Conservation (phyloP, 768 basidiomycete species). For the Rhodocollybia butyracea region DNA sequence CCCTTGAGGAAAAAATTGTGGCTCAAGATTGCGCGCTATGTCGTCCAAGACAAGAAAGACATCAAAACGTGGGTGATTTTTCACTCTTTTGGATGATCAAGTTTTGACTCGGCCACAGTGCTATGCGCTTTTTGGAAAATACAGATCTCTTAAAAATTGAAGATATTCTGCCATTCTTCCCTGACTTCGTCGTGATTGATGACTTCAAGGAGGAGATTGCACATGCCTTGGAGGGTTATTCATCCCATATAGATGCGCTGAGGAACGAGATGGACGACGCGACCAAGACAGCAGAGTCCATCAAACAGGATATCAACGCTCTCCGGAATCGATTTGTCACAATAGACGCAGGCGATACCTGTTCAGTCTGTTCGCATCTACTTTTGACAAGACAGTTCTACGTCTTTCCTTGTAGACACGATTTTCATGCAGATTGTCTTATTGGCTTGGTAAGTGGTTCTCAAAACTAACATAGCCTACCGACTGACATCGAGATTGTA, state of each 20-base stretch:
- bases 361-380: constrained; percentile 72
- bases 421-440: constrained; percentile 96
- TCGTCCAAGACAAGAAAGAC: constrained; percentile 96
- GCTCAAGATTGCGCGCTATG: constrained; percentile 98
- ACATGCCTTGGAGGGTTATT: constrained; percentile 91
- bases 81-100: not conserved
- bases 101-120: constrained; percentile 44
- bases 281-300: constrained; percentile 86
- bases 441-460: constrained; percentile 76
- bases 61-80: constrained; percentile 82
- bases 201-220: constrained; percentile 99
- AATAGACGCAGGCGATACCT: constrained; percentile 83
- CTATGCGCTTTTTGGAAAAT: constrained; percentile 94
- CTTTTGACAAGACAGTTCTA: constrained; percentile 92
- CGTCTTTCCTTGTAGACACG: constrained; percentile 97
- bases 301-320: constrained; percentile 86
- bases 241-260: constrained; percentile 83
- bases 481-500: constrained; percentile 27
- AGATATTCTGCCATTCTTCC: constrained; percentile 99
- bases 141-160: constrained; percentile 96
- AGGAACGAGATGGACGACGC: constrained; percentile 97
- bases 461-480: constrained; percentile 4
- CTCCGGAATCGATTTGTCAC: constrained; percentile 90
- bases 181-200: constrained; percentile 98
- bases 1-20: constrained; percentile 89